Percentiles rank a stretch among this genome's conserved stretches.
phyloP scores from a whole-genome alignment of 2,329 filamentous ascomycete genomes.

The Scleromitrula shiraiana region DNA sequence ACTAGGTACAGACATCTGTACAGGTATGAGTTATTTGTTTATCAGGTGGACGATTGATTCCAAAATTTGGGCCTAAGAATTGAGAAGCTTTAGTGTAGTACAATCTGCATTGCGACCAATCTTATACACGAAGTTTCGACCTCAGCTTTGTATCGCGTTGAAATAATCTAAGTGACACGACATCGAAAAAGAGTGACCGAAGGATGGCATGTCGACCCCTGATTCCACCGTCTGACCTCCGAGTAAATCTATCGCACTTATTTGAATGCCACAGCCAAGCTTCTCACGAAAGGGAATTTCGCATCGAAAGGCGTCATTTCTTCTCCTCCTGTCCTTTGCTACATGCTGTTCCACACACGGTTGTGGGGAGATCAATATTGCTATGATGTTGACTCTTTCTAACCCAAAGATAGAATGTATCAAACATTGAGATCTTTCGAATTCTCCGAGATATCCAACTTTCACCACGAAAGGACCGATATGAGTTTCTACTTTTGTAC shows the following conservation, averaged over 20 bases:
- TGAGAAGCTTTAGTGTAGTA: neutral
- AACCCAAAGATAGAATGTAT: slow-evolving; percentile 6
- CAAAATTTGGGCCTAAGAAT: too few species aligned
- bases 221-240: slow-evolving; percentile 7
- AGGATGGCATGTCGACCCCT: neutral
- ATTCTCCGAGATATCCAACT: neutral
- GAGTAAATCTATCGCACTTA: neutral
- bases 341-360: slow-evolving; percentile 1
- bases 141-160: slow-evolving; percentile 1
- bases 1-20: too few species aligned
- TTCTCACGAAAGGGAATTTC: neutral
- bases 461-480: slow-evolving; percentile 11
- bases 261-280: neutral
- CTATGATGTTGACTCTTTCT: neutral
- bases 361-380: neutral
- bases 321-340: neutral
- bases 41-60: too few species aligned
- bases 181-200: neutral
- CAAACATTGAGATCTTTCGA: neutral
- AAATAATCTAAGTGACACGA: slow-evolving; percentile 4
- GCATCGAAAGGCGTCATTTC: slow-evolving; percentile 2
- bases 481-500: slow-evolving; percentile 7
- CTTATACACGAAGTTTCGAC: neutral
- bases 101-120: neutral
- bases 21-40: too few species aligned